phyloP scores from a whole-genome alignment of 805 yeast species.

The Candida coquimbonensis region DNA sequence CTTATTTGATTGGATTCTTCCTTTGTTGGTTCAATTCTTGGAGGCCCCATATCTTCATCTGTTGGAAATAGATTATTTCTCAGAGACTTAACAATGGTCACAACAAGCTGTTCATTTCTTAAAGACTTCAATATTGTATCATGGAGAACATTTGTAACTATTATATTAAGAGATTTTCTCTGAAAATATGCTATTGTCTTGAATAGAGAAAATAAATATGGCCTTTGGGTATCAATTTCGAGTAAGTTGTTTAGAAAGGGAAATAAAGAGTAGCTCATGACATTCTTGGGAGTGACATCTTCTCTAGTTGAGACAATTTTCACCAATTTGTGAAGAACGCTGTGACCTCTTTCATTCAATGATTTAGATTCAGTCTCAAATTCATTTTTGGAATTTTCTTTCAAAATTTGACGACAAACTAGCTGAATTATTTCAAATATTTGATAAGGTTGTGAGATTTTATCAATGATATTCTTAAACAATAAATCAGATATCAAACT shows the following conservation, averaged over 20 bases:
- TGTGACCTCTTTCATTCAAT: neutral
- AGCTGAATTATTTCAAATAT: conserved; percentile 34
- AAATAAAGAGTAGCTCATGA: conserved; percentile 9
- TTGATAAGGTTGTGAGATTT: conserved; percentile 45
- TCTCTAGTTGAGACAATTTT: no score
- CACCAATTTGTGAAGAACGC: no score
- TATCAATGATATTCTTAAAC: conserved; percentile 34
- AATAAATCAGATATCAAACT: conserved; percentile 37
- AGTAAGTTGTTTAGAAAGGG: conserved; percentile 21
- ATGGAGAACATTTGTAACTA: conserved; percentile 17
- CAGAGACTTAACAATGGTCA: conserved; percentile 21
- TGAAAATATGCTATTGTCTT: conserved; percentile 17
- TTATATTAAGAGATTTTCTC: conserved; percentile 9
- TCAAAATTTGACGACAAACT: conserved; percentile 6
- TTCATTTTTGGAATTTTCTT: neutral
- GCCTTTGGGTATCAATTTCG: conserved; percentile 18
- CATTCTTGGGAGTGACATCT: neutral
- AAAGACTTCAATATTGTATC: conserved; percentile 13
- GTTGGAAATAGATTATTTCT: conserved; percentile 39
- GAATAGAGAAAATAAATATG: conserved; percentile 24
- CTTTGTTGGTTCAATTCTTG: conserved; percentile 33
- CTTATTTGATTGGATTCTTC: conserved; percentile 31
- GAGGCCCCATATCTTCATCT: conserved; percentile 45
- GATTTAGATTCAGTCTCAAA: neutral
- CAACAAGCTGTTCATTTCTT: conserved; percentile 14